Percentiles rank a stretch among this genome's conserved stretches.
phyloP scores from a whole-genome alignment of 1,139 yeast species.

The Suhomyces maxii region DNA sequence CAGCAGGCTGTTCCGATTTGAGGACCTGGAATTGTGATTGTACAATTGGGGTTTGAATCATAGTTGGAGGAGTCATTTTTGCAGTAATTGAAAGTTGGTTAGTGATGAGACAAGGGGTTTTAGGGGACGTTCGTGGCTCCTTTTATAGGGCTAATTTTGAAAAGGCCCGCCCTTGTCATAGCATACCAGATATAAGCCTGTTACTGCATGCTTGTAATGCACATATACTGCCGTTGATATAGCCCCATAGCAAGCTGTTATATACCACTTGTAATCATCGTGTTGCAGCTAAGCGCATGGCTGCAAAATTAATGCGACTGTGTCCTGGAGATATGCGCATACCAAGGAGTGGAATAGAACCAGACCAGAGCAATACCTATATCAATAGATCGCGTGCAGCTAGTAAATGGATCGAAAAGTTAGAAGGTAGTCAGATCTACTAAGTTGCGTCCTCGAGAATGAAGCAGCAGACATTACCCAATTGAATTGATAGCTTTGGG shows the following conservation, averaged over 20 bases:
- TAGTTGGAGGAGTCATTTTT: constrained; percentile 39
- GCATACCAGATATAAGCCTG: neutral
- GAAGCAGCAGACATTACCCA: too few relatives aligned
- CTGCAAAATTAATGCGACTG: neutral
- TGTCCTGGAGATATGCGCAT: neutral
- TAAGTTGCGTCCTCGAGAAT: too few relatives aligned
- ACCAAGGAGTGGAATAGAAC: too few relatives aligned
- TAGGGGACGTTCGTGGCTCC: too few relatives aligned
- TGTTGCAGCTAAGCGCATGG: neutral
- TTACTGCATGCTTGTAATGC: neutral
- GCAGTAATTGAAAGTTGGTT: neutral
- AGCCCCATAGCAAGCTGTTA: neutral
- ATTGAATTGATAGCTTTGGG: too few relatives aligned
- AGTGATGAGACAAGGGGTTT: too few relatives aligned
- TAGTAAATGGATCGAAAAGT: too few relatives aligned
- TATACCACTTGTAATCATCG: neutral
- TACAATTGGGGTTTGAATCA: constrained; percentile 27
- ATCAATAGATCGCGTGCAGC: too few relatives aligned
- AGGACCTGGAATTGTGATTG: constrained; percentile 5
- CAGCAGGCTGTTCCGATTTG: constrained; percentile 1
- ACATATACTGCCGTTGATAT: neutral
- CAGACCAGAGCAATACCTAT: neutral
- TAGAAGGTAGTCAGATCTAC: too few relatives aligned
- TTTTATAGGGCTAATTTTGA: too few relatives aligned
- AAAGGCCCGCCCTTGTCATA: too few relatives aligned